Percentiles rank a stretch among this genome's conserved stretches.
Evolutionary conservation across 495 filamentous ascomycete genomes (phyloP).

Genomic region (Delitschia confertaspora): DNA sequence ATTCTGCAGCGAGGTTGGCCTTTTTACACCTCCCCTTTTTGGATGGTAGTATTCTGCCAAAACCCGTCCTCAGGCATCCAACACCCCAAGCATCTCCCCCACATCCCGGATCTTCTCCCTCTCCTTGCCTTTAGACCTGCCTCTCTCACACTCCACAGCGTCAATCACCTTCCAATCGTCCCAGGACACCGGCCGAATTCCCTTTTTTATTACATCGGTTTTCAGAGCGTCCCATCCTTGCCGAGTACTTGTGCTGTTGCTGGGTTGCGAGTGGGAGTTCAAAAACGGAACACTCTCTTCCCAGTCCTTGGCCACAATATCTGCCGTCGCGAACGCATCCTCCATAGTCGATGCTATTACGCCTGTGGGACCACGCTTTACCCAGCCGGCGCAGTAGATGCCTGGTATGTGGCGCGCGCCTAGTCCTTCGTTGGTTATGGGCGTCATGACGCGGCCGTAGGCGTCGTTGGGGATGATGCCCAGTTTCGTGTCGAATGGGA

Average conservation of each 20-base stretch:
- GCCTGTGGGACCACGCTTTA: constrained; percentile 88
- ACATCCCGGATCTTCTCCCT: constrained; percentile 76
- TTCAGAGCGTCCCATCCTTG: constrained; percentile 71
- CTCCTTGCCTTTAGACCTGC: constrained; percentile 58
- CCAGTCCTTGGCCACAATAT: constrained; percentile 71
- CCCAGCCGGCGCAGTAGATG: constrained; percentile 91
- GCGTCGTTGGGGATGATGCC: constrained; percentile 84
- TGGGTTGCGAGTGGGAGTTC: constrained; percentile 13
- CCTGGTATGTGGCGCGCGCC: constrained; percentile 53
- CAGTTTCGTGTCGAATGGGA: constrained; percentile 62
- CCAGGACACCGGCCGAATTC: constrained; percentile 62
- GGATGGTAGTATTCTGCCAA: neutral
- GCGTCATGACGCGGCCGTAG: constrained; percentile 58
- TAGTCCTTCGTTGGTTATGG: constrained; percentile 26
- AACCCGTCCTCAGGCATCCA: constrained; percentile 34
- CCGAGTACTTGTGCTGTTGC: constrained; percentile 36
- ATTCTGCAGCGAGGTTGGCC: too few relatives aligned
- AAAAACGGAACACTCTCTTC: constrained; percentile 28
- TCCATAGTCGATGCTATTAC: constrained; percentile 96
- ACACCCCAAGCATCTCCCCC: constrained; percentile 68
- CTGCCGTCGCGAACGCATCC: constrained; percentile 84
- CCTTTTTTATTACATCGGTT: constrained; percentile 43
- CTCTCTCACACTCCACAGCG: constrained; percentile 59
- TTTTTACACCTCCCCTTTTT: too few relatives aligned
- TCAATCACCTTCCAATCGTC: constrained; percentile 82